Percentiles rank a stretch among this genome's conserved stretches.
Conservation (phyloP, 2,329 filamentous ascomycete genomes). For the Trichoderma sp. region DNA sequence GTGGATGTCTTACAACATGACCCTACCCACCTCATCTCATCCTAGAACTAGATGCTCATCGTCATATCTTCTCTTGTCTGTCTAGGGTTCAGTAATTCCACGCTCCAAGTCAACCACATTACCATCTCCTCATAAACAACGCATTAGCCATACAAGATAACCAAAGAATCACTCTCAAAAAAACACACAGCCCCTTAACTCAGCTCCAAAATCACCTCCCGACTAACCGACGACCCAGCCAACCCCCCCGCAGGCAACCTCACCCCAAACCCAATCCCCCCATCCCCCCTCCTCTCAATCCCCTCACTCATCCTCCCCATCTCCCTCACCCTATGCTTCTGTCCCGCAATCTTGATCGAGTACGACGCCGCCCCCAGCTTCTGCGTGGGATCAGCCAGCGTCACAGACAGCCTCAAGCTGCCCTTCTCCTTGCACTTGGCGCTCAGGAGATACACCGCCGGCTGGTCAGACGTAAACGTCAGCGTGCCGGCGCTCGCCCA, state of each 20-base stretch:
- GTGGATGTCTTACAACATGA: too few relatives aligned
- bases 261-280: conserved; percentile 23
- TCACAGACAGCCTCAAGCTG: conserved; percentile 26
- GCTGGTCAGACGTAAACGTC: conserved; percentile 30
- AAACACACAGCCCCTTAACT: neutral
- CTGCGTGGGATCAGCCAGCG: conserved; percentile 33
- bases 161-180: neutral
- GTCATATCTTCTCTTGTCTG: too few relatives aligned
- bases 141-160: neutral
- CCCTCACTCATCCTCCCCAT: conserved; percentile 15
- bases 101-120: too few relatives aligned
- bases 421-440: conserved; percentile 18
- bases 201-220: conserved; percentile 24
- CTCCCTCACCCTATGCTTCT: neutral
- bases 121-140: neutral
- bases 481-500: conserved; percentile 31
- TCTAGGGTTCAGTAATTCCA: too few relatives aligned
- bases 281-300: conserved; percentile 1
- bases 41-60: too few relatives aligned
- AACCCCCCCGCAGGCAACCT: conserved; percentile 30
- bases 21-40: too few relatives aligned
- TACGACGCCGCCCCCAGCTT: conserved; percentile 27
- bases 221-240: conserved; percentile 31
- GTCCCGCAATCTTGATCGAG: conserved; percentile 22
- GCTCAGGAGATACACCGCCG: conserved; percentile 30